Base-by-base conservation (phyloP, 257 asterid species). In the Gentiana macrophylla region DNA sequence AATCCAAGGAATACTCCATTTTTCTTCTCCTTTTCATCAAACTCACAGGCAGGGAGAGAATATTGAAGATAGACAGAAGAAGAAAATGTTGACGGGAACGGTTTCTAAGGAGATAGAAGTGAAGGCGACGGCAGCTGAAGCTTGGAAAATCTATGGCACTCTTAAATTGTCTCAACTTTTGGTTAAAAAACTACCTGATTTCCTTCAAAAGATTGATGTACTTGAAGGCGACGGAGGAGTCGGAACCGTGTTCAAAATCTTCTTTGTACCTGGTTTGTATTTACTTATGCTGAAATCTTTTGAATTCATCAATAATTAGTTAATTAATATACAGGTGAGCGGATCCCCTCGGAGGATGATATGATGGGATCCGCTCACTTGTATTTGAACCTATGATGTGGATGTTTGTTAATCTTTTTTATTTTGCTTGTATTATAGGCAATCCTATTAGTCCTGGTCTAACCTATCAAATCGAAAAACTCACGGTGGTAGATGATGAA, bases 161-260 rank as follows among this genome's bases (percentile, higher is more conserved):
- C 67, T 67, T 5, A 34, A 35, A 5, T 47, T 67, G 8, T 51
- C 63, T 0, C 50, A 56, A 33, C 38, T 61, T 36, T 62, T 55
- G 1, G 58, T 46, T 2, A 41, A 59, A 12, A 3, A 24, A 24
- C 24, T 24, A 24, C 24, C 24, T 24, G 24, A 24, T 24, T 24
- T 24, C 24, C 24, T 86, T 38, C 57, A 64, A 63, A 70, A 59
- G 49, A 45, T 79, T 36, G 79, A 78, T 7, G 49, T 80, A 15
- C 46, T 77, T 0, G 63, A 80, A 60, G 94, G 93, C 9, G 79
- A 79, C 49, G 95, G 93, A 2, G 60, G 75, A 41, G 71, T 35
- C 15, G 94, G 90, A 12, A 83, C 86, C 52, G 47, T 72, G 33
- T 64, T 83, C 61, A 55, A 80, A 24, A 54, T 80, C 64, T 65